These are phyloP conservation scores for Cornus florida DNA, from an alignment of 148 eudicot genomes.

Conservation along the genomic window DNA sequence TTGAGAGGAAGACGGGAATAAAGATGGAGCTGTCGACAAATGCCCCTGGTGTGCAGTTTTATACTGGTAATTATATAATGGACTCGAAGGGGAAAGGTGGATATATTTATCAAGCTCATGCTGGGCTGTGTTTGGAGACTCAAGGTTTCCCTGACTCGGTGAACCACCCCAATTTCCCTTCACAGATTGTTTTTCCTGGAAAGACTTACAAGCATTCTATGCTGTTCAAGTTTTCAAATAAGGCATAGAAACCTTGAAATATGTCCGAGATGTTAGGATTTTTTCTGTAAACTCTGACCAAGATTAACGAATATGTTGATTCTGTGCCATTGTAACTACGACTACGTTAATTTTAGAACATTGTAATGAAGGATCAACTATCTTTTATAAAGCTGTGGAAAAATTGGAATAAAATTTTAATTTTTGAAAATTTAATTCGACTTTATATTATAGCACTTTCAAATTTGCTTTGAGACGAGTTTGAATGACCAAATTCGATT, in stretches of 20 bases:
- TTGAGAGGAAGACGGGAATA: slow-evolving; percentile 49
- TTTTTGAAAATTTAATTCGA: too few species aligned
- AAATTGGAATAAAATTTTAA: too few species aligned
- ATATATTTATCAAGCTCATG: slow-evolving; percentile 42
- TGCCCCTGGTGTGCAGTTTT: slow-evolving; percentile 77
- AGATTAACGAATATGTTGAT: not conserved
- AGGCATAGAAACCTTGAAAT: not conserved
- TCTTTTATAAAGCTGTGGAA: too few species aligned
- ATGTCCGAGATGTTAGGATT: not conserved
- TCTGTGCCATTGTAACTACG: not conserved
- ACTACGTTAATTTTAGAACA: too few species aligned
- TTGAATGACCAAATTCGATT: too few species aligned
- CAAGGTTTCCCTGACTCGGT: slow-evolving; percentile 88
- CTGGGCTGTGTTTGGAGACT: slow-evolving; percentile 77
- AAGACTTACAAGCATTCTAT: slow-evolving; percentile 53
- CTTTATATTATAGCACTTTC: too few species aligned
- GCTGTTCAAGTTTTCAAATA: slow-evolving; percentile 50
- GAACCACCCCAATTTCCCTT: slow-evolving; percentile 75
- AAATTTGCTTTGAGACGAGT: too few species aligned
- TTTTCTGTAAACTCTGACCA: not conserved
- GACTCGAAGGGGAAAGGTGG: slow-evolving; percentile 67
- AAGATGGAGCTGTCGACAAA: slow-evolving; percentile 54
- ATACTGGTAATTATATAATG: slow-evolving; percentile 45
- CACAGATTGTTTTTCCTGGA: slow-evolving; percentile 57
- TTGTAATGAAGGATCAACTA: too few species aligned